Evolutionary conservation across 192 early-diverging fungal species (phyloP), one percentile per base, ranked within the genome.

Genomic region (Coemansia sp.): DNA sequence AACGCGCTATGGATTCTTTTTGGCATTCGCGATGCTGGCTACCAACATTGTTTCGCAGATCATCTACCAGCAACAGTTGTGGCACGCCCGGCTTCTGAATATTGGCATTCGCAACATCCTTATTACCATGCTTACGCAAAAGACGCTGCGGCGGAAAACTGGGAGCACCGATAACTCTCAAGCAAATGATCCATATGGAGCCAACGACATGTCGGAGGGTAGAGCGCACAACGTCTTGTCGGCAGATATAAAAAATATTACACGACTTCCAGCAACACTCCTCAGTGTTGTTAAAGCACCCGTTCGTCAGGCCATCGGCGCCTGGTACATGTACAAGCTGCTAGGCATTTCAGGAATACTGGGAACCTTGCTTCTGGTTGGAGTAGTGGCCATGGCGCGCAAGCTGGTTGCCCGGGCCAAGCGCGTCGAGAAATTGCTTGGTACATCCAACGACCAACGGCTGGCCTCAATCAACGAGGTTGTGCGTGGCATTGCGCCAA

Each of bases 401-500:
- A 71, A 19, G 52, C 74, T 85, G 14, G 73, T 83, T 19, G 77
- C 58, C 14, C 69, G 64, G 25, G 66, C 84, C 27, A 78, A 75
- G 54, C 62, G 64, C 29, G 59, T 85, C 58, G 85, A 92, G 62
- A 75, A 80, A 6, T 69, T 76, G 27, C 62, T 88, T 6, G 85
- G 73, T 21, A 24, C 56, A 1, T 73, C 85, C 32, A 81, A 81
- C 31, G 94, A 96, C 64, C 84, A 86, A 59, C 83, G 94, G 6
- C 70, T 96, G 44, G 85, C 85, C 23, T 67, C 84, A 28, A 84
- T 89, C 31, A 93, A 88, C 64, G 93, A 97, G 64, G 69, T 90
- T 30, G 67, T 93, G 22, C 83, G 88, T 57, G 93, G 91, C 16
- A 95, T 98, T 31, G 79, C 91, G 21, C 88, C 95, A 32, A 84